Evolutionary conservation across 2,329 filamentous ascomycete species (phyloP).

Genomic region (Pestalotiopsis sp.): DNA sequence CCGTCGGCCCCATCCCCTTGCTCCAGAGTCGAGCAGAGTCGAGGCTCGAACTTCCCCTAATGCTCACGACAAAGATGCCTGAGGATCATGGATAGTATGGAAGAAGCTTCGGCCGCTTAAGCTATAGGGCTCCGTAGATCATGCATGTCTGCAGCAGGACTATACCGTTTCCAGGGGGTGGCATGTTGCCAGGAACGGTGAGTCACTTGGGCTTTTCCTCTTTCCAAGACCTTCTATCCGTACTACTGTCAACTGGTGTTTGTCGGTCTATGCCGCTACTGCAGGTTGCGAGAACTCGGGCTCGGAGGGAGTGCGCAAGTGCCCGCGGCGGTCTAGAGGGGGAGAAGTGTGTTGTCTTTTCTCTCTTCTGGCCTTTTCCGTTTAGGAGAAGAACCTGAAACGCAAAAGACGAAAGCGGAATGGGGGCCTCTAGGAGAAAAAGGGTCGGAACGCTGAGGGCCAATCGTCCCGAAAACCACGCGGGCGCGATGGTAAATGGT

Average conservation of each 20-base stretch:
- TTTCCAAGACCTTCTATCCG: too few relatives aligned
- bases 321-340: background rate
- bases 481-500: slow-evolving; percentile 16
- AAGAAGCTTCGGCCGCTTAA: background rate
- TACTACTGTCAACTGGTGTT: background rate
- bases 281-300: background rate
- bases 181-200: slow-evolving; percentile 7
- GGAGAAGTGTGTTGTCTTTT: background rate
- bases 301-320: background rate
- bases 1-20: too few relatives aligned
- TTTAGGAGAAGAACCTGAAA: slow-evolving; percentile 12
- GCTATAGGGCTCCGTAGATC: slow-evolving; percentile 4
- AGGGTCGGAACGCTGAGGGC: slow-evolving; percentile 7
- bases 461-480: slow-evolving; percentile 20
- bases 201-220: slow-evolving; percentile 2
- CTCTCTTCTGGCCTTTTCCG: background rate
- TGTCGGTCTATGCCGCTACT: slow-evolving; percentile 2
- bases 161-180: background rate
- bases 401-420: background rate
- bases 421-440: background rate
- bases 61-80: background rate
- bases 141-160: background rate
- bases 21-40: background rate
- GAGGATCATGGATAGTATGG: background rate
- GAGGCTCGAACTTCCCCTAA: background rate